These are phyloP conservation scores for Pseudogymnoascus sp. DNA, from an alignment of 2,329 filamentous ascomycete species.

Conservation along the genomic window DNA sequence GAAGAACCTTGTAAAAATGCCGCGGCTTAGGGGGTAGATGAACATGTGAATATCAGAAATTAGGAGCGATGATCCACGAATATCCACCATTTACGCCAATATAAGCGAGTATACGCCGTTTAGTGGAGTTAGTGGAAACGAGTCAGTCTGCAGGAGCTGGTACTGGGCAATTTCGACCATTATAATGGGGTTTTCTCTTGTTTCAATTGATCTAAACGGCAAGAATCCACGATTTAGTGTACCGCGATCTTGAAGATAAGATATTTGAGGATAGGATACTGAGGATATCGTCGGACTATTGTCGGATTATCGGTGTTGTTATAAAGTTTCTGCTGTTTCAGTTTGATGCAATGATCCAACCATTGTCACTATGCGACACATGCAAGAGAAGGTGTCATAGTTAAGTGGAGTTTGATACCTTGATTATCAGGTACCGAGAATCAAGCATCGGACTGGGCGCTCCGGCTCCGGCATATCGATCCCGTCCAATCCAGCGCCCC, in stretches of 20 bases:
- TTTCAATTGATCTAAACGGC: background rate
- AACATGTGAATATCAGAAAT: slow-evolving; percentile 9
- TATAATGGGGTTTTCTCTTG: background rate
- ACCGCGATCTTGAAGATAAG: background rate
- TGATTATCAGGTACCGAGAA: background rate
- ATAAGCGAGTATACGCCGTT: too few species aligned
- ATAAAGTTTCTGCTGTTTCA: background rate
- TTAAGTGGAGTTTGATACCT: background rate
- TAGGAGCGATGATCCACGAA: background rate
- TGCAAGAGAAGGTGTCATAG: background rate
- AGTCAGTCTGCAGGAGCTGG: background rate
- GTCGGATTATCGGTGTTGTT: background rate
- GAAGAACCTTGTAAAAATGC: slow-evolving; percentile 9
- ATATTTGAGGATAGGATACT: background rate
- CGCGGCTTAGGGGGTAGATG: background rate
- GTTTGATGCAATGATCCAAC: background rate
- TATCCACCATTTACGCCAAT: background rate
- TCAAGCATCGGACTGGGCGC: background rate
- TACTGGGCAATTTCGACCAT: background rate
- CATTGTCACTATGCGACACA: background rate
- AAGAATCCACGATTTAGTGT: background rate
- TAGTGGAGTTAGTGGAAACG: background rate
- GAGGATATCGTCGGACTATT: too few species aligned
- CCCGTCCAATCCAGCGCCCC: background rate
- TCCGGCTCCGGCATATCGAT: background rate